phyloP scores from a whole-genome alignment of 2,329 filamentous ascomycete genomes.

The Emericellopsis cladophorae region DNA sequence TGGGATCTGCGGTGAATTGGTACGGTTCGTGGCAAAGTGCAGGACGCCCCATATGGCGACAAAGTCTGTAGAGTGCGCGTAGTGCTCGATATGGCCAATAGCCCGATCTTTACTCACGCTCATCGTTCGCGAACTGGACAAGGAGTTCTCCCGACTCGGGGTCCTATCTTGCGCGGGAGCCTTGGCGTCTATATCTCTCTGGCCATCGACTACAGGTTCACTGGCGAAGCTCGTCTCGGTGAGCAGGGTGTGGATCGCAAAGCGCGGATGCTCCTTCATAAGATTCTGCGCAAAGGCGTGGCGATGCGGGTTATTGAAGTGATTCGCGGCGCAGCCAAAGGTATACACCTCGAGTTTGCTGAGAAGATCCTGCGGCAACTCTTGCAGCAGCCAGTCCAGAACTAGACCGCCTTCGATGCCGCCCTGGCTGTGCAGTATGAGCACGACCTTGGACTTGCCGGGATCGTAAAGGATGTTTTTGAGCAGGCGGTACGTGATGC shows the following conservation, averaged over 20 bases:
- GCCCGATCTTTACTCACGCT: conserved; percentile 30
- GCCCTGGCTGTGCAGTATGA: conserved; percentile 68
- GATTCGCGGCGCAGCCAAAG: conserved; percentile 67
- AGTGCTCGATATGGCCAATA: conserved; percentile 68
- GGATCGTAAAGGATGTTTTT: conserved; percentile 52
- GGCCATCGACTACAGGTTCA: conserved; percentile 8
- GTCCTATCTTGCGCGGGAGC: conserved; percentile 1
- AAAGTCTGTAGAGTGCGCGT: conserved; percentile 62
- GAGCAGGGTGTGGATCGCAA: conserved; percentile 17
- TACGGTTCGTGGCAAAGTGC: conserved; percentile 42
- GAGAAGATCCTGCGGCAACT: conserved; percentile 53
- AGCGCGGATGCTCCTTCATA: conserved; percentile 17
- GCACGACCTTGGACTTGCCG: conserved; percentile 52
- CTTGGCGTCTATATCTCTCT: conserved; percentile 6
- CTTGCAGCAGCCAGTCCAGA: conserved; percentile 64
- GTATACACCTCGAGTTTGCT: conserved; percentile 65
- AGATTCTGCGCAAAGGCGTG: conserved; percentile 30
- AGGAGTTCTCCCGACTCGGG: conserved; percentile 7
- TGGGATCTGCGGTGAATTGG: conserved; percentile 31
- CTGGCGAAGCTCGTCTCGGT: conserved; percentile 15
- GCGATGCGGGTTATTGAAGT: conserved; percentile 66
- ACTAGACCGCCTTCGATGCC: conserved; percentile 62
- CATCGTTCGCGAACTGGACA: conserved; percentile 18
- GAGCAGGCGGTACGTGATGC: conserved; percentile 47
- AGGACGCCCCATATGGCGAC: conserved; percentile 65